phyloP scores from a whole-genome alignment of 1,284 basidiomycete genomes.

The Malassezia pachydermatis region DNA sequence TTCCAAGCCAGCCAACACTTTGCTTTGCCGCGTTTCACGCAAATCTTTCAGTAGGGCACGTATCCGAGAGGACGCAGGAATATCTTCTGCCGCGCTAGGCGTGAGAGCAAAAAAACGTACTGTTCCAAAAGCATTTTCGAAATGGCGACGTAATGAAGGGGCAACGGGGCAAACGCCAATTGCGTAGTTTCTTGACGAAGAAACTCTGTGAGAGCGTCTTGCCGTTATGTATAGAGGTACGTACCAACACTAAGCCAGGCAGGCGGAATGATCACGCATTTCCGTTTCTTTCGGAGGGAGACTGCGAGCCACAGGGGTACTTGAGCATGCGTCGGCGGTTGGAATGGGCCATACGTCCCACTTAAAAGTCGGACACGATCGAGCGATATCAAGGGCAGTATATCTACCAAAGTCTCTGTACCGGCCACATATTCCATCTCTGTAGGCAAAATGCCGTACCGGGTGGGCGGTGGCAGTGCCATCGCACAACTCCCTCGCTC shows the following conservation, averaged over 20 bases:
- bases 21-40: conserved; percentile 84
- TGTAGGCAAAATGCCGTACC: conserved; percentile 14
- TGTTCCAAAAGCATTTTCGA: conserved; percentile 79
- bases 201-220: conserved; percentile 7
- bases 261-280: conserved; percentile 81
- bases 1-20: conserved; percentile 69
- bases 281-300: conserved; percentile 83
- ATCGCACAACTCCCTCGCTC: conserved; percentile 3
- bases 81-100: conserved; percentile 73
- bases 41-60: conserved; percentile 80
- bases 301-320: conserved; percentile 92
- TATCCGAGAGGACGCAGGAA: conserved; percentile 68
- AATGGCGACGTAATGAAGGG: conserved; percentile 70
- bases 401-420: conserved; percentile 24
- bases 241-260: conserved; percentile 75
- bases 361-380: conserved; percentile 40
- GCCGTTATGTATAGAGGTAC: not conserved
- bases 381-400: conserved; percentile 36
- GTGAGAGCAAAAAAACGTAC: conserved; percentile 53
- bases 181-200: conserved; percentile 10
- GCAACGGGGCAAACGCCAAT: conserved; percentile 47
- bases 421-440: conserved; percentile 21
- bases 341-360: conserved; percentile 68
- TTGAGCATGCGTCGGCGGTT: conserved; percentile 68
- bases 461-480: conserved; percentile 9